phyloP scores from a whole-genome alignment of 129 eudicot genomes.

The Artemisia argyi region DNA sequence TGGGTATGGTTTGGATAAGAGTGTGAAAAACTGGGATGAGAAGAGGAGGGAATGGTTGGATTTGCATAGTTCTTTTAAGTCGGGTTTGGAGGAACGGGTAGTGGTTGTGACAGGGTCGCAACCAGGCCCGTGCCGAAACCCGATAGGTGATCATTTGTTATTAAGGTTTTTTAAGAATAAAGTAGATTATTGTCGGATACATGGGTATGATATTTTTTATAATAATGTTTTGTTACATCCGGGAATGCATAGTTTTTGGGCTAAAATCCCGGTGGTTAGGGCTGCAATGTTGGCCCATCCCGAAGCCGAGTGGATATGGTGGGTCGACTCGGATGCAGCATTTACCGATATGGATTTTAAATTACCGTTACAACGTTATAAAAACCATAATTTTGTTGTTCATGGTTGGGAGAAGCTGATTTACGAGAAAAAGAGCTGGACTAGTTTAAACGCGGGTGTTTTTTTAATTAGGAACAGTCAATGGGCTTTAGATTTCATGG shows the following conservation, averaged over 20 bases:
- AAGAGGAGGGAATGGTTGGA: conserved; percentile 63
- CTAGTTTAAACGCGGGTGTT: conserved; percentile 84
- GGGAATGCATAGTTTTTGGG: conserved; percentile 75
- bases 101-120: conserved; percentile 78
- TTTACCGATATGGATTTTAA: conserved; percentile 78
- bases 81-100: conserved; percentile 51
- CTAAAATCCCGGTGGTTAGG: conserved; percentile 65
- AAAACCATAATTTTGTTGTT: conserved; percentile 51
- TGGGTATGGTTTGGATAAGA: conserved; percentile 31
- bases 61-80: conserved; percentile 49
- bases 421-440: conserved; percentile 71
- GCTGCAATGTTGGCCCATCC: conserved; percentile 96
- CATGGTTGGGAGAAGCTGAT: conserved; percentile 70
- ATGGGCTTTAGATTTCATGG: conserved; percentile 89
- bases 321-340: conserved; percentile 93
- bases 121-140: conserved; percentile 67
- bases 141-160: conserved; percentile 66
- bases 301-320: conserved; percentile 97
- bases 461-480: conserved; percentile 76
- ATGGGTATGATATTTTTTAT: conserved; percentile 79
- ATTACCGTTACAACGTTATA: conserved; percentile 56
- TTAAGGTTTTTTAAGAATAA: conserved; percentile 79
- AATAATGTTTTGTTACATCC: conserved; percentile 70
- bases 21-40: conserved; percentile 61
- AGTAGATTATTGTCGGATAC: conserved; percentile 82